Evolutionary conservation across 164 flowering plant genomes (phyloP).

Genomic region (Tetracentron sinense): DNA sequence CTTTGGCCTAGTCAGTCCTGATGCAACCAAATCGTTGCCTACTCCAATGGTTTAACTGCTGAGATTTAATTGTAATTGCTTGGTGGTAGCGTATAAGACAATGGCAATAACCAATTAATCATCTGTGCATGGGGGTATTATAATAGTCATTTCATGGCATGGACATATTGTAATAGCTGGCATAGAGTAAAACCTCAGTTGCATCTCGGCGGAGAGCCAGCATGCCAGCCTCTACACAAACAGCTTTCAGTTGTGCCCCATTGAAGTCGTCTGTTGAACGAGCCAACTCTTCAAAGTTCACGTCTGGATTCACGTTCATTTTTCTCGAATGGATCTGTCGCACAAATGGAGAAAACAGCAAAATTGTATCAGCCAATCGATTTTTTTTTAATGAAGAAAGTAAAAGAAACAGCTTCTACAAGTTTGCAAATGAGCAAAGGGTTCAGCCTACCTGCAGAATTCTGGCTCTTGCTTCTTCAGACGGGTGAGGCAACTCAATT

Average conservation of each 20-base stretch:
- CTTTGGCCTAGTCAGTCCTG: too few species aligned
- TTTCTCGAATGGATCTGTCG: slow-evolving; percentile 93
- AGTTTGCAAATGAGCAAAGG: background rate
- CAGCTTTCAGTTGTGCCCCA: slow-evolving; percentile 98
- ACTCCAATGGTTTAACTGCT: too few species aligned
- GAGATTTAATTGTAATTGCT: too few species aligned
- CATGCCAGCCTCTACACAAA: slow-evolving; percentile 99
- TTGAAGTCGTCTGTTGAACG: slow-evolving; percentile 98
- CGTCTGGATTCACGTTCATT: slow-evolving; percentile 94
- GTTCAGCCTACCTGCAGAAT: slow-evolving; percentile 66
- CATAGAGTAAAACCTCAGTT: slow-evolving; percentile 60
- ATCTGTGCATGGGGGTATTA: too few species aligned
- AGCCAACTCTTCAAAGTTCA: slow-evolving; percentile 95
- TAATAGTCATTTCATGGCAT: too few species aligned
- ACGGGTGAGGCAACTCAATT: slow-evolving; percentile 92
- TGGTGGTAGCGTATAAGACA: too few species aligned
- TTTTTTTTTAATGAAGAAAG: background rate
- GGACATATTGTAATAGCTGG: too few species aligned
- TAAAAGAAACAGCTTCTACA: background rate
- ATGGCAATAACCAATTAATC: too few species aligned
- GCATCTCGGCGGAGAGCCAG: slow-evolving; percentile 95
- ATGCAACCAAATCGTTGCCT: too few species aligned
- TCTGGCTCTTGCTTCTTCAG: slow-evolving; percentile 95
- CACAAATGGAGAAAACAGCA: background rate
- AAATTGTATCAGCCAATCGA: background rate